Percentiles rank a stretch among this genome's conserved stretches.
Evolutionary conservation across 768 basidiomycete genomes (phyloP).

Genomic region (Glaciozyma martinii): DNA sequence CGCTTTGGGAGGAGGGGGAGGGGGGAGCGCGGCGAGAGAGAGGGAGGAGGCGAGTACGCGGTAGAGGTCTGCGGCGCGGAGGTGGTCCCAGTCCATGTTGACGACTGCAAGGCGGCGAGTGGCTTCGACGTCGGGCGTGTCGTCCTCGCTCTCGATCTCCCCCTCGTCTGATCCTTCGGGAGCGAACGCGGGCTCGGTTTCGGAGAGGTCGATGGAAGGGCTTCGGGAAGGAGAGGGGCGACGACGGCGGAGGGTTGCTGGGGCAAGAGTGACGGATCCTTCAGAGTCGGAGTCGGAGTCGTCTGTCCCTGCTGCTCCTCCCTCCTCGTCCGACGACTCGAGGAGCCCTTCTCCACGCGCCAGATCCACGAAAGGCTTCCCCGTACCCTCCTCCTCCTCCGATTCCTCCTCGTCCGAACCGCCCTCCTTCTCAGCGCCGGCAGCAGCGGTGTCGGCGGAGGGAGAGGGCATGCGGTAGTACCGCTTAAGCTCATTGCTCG

Average conservation of each 20-base stretch:
- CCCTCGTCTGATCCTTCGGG: slow-evolving; percentile 68
- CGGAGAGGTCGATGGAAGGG: slow-evolving; percentile 32
- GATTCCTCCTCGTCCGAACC: slow-evolving; percentile 11
- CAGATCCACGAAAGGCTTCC: slow-evolving; percentile 49
- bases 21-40: slow-evolving; percentile 48
- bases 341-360: slow-evolving; percentile 82
- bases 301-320: slow-evolving; percentile 39
- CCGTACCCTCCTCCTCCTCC: background rate
- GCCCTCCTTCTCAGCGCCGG: background rate
- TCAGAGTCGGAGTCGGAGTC: slow-evolving; percentile 41
- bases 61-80: slow-evolving; percentile 79
- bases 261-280: slow-evolving; percentile 24
- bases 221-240: slow-evolving; percentile 9
- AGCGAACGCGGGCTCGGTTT: slow-evolving; percentile 29
- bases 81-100: slow-evolving; percentile 96
- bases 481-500: slow-evolving; percentile 42
- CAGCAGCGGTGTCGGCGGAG: slow-evolving; percentile 12
- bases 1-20: slow-evolving; percentile 32
- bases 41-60: slow-evolving; percentile 85
- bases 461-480: slow-evolving; percentile 42
- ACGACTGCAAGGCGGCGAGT: slow-evolving; percentile 78
- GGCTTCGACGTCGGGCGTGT: slow-evolving; percentile 40
- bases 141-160: slow-evolving; percentile 44
- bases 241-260: background rate
- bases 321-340: slow-evolving; percentile 60